A percentile compares a stretch with the other conserved stretches of the same genome.
Conservation (phyloP, 768 basidiomycete species). For the Tulasnella sp. region DNA sequence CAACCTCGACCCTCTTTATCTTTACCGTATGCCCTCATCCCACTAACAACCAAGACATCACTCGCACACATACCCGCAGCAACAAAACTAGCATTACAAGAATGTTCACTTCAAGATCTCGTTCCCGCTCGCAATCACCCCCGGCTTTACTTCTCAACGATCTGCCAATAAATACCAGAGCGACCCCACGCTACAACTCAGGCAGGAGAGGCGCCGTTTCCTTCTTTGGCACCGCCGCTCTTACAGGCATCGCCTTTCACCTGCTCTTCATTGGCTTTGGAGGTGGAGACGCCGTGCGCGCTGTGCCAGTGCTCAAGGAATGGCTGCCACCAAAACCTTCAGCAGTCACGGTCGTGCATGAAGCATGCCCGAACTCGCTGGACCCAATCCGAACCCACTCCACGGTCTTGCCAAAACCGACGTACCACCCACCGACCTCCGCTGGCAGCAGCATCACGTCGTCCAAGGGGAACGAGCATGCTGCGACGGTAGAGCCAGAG, state of each 20-base stretch:
- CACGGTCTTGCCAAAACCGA: neutral
- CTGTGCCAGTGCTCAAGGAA: slow-evolving; percentile 22
- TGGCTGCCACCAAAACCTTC: slow-evolving; percentile 14
- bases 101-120: neutral
- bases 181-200: slow-evolving; percentile 8
- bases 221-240: slow-evolving; percentile 28
- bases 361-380: neutral
- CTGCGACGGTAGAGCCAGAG: neutral
- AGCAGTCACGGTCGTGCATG: neutral
- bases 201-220: neutral
- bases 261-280: slow-evolving; percentile 26
- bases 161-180: slow-evolving; percentile 24
- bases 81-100: neutral
- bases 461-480: neutral
- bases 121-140: neutral
- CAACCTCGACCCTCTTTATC: neutral
- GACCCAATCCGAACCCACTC: neutral
- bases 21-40: neutral
- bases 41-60: neutral
- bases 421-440: neutral
- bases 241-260: slow-evolving; percentile 29
- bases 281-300: neutral
- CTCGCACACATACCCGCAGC: too few relatives aligned
- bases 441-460: neutral
- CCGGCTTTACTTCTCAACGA: neutral